Evolutionary conservation across 2,329 filamentous ascomycete species (phyloP), one percentile per base, ranked within the genome.

Genomic region (Aspergillus fischeri): DNA sequence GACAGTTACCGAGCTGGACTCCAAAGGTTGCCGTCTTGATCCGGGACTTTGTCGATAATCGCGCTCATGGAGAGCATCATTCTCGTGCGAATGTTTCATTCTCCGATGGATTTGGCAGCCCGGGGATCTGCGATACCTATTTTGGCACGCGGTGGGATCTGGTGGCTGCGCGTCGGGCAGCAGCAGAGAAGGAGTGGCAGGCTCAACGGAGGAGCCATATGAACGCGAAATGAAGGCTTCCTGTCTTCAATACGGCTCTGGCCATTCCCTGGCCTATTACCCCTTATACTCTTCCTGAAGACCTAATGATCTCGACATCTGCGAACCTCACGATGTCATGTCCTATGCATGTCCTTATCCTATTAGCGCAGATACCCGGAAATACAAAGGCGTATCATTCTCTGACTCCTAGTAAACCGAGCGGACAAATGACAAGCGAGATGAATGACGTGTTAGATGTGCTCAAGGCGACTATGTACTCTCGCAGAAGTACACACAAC

Each of bases 91-190:
- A 41, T n/a, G 51, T 53, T 10, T 53, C 51, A 9, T 53, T 53
- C 14, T 53, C 51, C 3, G 41, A 53, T 24, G 51, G 41, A 3
- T 53, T 53, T 11, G 51, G 41, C 29, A 53, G 51, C 25, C 51
- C 51, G 1, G 51, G 41, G 1, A 24, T 53, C 2, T 53, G 51
- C 8, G 51, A 53, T 24, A 45, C 14, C 8, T 42, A 48, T 24
- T 48, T 53, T 10, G 51, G 51, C 17, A 53, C 51, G 41, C 51
- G 51, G 8, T 53, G 51, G 51, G 51, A 53, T 25, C 21, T 53
- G 51, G 44, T 45, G 44, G 21, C 38, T 3, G 11, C 35, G 21
- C 51, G 28, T 7, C 24, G 41, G 32, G 41, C 11, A 9, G 38
- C 42, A 24, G 41, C 44, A 27, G 51, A 35, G 42, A 25, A 54